Evolutionary conservation across 306 rosid genomes (phyloP).

Genomic region (Vigna trinervia): DNA sequence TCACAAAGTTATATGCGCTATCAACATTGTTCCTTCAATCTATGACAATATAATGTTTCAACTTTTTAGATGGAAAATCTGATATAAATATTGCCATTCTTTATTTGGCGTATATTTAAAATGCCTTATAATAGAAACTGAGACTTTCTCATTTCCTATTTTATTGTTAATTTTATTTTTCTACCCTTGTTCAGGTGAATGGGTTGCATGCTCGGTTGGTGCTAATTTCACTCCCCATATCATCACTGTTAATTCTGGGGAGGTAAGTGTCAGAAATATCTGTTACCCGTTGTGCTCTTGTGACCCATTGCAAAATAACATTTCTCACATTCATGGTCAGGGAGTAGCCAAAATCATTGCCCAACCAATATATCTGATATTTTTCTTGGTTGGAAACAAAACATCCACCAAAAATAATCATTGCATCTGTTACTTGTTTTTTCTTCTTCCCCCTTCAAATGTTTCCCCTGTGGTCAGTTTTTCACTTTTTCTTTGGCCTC

Average conservation of each 20-base stretch:
- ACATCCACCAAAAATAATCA: background rate
- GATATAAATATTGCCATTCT: constrained; percentile 20
- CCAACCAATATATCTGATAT: background rate
- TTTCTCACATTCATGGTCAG: constrained; percentile 28
- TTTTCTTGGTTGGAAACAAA: constrained; percentile 22
- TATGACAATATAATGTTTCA: constrained; percentile 16
- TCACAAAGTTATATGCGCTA: background rate
- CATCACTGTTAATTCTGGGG: constrained; percentile 89
- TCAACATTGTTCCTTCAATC: constrained; percentile 14
- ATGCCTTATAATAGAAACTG: constrained; percentile 28
- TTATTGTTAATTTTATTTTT: background rate
- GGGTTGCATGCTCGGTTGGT: constrained; percentile 91
- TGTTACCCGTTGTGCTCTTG: constrained; percentile 9
- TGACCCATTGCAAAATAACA: background rate
- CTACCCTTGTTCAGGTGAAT: constrained; percentile 67
- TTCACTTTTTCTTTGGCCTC: constrained; percentile 7
- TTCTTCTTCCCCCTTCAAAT: background rate
- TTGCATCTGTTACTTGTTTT: background rate
- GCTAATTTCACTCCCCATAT: constrained; percentile 93
- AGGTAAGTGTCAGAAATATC: constrained; percentile 60
- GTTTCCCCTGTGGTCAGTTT: constrained; percentile 21
- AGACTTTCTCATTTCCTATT: constrained; percentile 31
- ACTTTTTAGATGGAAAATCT: constrained; percentile 11
- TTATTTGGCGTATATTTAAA: constrained; percentile 13
- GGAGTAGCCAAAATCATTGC: constrained; percentile 10